A percentile compares a stretch with the other conserved stretches of the same genome.
Evolutionary conservation across 2,329 filamentous ascomycete species (phyloP).

Genomic region (Corinectria fuckeliana): DNA sequence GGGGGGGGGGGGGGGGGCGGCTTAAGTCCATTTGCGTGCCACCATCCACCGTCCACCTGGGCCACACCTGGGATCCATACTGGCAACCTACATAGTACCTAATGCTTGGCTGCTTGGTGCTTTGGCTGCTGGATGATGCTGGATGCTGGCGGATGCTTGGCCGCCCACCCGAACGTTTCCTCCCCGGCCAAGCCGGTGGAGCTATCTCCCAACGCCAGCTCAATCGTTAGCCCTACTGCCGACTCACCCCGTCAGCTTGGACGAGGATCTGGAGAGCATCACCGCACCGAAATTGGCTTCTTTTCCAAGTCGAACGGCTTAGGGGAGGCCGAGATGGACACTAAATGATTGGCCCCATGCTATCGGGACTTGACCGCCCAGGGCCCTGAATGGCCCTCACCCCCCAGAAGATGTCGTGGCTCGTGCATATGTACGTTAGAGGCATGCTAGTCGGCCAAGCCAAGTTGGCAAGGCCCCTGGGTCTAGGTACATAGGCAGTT

Average conservation of each 20-base stretch:
- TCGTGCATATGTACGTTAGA: constrained; percentile 13
- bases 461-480: constrained; percentile 4
- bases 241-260: constrained; percentile 36
- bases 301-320: constrained; percentile 16
- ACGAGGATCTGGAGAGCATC: constrained; percentile 33
- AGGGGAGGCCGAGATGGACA: constrained; percentile 12
- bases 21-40: constrained; percentile 35
- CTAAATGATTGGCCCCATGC: constrained; percentile 21
- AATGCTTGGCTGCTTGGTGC: constrained; percentile 9
- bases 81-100: no score
- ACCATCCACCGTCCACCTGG: constrained; percentile 28
- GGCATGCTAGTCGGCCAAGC: constrained; percentile 1
- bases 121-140: constrained; percentile 12
- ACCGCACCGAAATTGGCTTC: constrained; percentile 32
- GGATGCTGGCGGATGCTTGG: constrained; percentile 18
- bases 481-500: no score
- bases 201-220: constrained; percentile 33
- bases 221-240: constrained; percentile 40
- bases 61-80: constrained; percentile 19
- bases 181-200: constrained; percentile 37
- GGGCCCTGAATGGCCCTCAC: neutral
- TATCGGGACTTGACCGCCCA: constrained; percentile 16
- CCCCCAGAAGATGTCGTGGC: constrained; percentile 20
- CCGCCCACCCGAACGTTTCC: constrained; percentile 33
- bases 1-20: constrained; percentile 26